Base-by-base conservation (phyloP, 495 filamentous ascomycete species). In the Penicillium crystallinum region DNA sequence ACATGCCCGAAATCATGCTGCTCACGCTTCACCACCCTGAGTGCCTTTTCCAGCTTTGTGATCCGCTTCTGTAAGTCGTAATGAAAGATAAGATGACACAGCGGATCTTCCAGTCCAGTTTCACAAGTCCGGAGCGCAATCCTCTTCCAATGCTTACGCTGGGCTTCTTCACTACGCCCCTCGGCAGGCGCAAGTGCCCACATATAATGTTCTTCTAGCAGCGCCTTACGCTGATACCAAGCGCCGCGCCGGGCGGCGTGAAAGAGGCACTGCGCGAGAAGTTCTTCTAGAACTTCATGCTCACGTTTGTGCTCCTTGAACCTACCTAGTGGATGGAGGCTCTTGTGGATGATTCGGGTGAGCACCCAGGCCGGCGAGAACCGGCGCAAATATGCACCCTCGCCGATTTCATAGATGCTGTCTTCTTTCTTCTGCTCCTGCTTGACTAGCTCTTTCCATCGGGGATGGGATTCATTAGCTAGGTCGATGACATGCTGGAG, bases 141-240 rank as follows among this genome's bases (percentile, higher is more conserved):
- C 45, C 83, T 77, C 65, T 84, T 87, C 92, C 92, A 98, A 57
- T 88, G 77, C 63, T 88, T 92, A 67, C 86, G 91, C 57, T 86
- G 85, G 10, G 67, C 70, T 46, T 89, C 85, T 25, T 79, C 76
- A 37, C 63, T 77, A 42, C 79, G 74, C 11, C 68, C 76, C 11
- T 76, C 73, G 0, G 66, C 61, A 0, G 82, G 72, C 1, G 75
- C 78, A 3, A 88, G 61, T 1, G 76, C 74, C 65, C 80, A 76
- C 88, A 97, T 91, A 63, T 98, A 97, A 56, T 91, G 90, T 68
- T 98, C 93, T 71, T 98, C 93, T 15, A 98, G 66, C 6, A 98
- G 70, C 1, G 93, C 93, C 71, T 91, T 96, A 14, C 93, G 88
- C 66, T 97, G 91, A 62, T 97, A 97, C 93, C 93, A 98, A 1